Percentiles rank a stretch among this genome's conserved stretches.
Evolutionary conservation across 129 eudicot species (phyloP).

Genomic region (Tagetes erecta): DNA sequence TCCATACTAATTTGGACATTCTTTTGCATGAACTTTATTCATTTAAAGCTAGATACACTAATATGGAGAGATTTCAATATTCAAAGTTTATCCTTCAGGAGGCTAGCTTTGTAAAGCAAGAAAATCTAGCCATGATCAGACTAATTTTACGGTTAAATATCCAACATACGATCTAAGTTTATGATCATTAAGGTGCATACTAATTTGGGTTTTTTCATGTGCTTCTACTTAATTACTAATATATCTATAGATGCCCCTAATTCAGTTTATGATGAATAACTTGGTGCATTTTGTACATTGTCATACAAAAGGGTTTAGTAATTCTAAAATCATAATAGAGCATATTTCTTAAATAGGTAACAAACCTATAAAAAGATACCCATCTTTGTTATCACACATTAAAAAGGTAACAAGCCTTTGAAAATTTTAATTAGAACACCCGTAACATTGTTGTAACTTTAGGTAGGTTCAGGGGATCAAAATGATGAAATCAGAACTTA

Average conservation of each 20-base stretch:
- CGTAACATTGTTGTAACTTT: neutral
- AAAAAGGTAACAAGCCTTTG: neutral
- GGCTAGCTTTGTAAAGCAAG: constrained; percentile 12
- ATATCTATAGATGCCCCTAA: neutral
- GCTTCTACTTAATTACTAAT: neutral
- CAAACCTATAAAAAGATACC: neutral
- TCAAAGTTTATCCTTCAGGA: neutral
- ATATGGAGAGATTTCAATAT: neutral
- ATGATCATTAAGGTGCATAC: neutral
- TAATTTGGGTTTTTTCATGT: neutral
- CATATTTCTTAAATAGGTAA: neutral
- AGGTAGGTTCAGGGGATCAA: neutral
- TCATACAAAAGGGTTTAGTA: neutral
- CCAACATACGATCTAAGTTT: neutral
- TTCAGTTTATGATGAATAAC: neutral
- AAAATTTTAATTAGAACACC: neutral
- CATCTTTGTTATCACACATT: neutral
- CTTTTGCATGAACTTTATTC: too few relatives aligned
- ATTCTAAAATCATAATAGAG: neutral
- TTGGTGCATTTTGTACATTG: neutral
- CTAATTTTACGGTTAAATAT: neutral
- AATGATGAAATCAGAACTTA: neutral
- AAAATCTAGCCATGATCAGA: neutral
- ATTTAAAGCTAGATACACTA: too few relatives aligned
- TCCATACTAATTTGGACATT: neutral